phyloP scores from a whole-genome alignment of 352 stramenopile species.

The Pythium aristosporum region DNA sequence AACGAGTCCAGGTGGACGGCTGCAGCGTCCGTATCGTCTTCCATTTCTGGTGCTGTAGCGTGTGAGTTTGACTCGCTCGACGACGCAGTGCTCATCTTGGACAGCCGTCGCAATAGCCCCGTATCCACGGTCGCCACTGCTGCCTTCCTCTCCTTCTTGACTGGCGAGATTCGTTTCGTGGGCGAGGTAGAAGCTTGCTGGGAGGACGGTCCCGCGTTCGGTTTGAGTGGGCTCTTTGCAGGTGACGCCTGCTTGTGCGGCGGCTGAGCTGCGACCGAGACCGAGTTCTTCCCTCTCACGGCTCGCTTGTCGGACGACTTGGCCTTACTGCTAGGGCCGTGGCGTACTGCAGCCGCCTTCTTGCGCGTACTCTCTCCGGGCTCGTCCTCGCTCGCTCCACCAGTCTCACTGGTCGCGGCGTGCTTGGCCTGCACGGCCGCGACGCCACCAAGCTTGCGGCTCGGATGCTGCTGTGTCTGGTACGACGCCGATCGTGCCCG shows the following conservation, averaged over 20 bases:
- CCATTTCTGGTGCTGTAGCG: not conserved
- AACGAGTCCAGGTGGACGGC: constrained; percentile 14
- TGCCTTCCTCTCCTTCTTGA: constrained; percentile 12
- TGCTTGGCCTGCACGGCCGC: not conserved
- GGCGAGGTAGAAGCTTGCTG: not conserved
- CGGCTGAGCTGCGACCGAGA: not conserved
- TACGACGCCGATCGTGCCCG: constrained; percentile 13
- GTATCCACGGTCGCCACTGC: not conserved
- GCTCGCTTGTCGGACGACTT: not conserved
- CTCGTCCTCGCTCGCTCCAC: not conserved
- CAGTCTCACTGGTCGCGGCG: not conserved
- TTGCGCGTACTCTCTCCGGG: not conserved
- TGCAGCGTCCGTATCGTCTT: not conserved
- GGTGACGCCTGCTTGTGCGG: constrained; percentile 1
- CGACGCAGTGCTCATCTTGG: constrained; percentile 18
- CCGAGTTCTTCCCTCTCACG: not conserved
- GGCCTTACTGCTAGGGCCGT: not conserved
- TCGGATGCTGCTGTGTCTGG: not conserved
- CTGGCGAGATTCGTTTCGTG: not conserved
- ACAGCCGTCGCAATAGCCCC: constrained; percentile 4
- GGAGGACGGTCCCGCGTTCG: not conserved
- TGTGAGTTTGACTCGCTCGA: constrained; percentile 8
- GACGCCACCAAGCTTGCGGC: constrained; percentile 18
- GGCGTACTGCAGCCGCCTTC: not conserved
- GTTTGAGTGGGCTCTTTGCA: not conserved